Evolutionary conservation across 495 filamentous ascomycete genomes (phyloP), one percentile per base, ranked within the genome.

Genomic region (Penicillium robsamsonii): DNA sequence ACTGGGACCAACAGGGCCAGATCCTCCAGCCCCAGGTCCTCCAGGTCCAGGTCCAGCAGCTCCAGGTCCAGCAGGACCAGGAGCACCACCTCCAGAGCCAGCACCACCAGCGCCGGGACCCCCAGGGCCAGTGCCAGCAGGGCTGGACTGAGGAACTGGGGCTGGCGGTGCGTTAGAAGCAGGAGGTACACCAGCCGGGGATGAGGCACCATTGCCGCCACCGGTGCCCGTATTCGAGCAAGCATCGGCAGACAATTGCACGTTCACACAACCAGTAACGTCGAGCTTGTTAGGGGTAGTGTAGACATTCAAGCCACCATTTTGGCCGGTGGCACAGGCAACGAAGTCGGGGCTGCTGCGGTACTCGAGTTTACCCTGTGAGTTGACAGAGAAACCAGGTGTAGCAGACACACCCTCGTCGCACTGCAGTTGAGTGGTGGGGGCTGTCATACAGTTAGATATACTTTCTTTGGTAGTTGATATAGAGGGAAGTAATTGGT

Each of bases 361-460:
- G 44, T 64, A 79, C 13, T 70, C 71, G 38, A 84, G 55, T 43
- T 72, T 60, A 13, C 79, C 81, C 45, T 79, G 65, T 24, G 75
- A 78, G 55, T 61, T 70, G 50, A 85, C 70, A 9, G 71, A 68
- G 67, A 83, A 85, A 33, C 79, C 78, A 8, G 68, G 37, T 42
- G 69, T 70, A 17, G 76, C 72, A 4, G 46, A 55, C 18, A 73
- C 75, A 57, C 81, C 83, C 22, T 68, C 55, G 55, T 88, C 85
- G 66, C 87, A 90, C 65, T 89, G 86, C 45, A 82, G 81, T 58
- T 89, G 83, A 13, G 79, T 79, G 5, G 81, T 83, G 3, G 78
- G 74, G 10, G 78, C 78, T 82, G 50, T 17, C 60, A 17, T 50
- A 44, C 46, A 61, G 59, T 33, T 55, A 62, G 53, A 61, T 43